Conservation (phyloP, 257 asterid genomes). For the Solanum corneliomulleri region DNA sequence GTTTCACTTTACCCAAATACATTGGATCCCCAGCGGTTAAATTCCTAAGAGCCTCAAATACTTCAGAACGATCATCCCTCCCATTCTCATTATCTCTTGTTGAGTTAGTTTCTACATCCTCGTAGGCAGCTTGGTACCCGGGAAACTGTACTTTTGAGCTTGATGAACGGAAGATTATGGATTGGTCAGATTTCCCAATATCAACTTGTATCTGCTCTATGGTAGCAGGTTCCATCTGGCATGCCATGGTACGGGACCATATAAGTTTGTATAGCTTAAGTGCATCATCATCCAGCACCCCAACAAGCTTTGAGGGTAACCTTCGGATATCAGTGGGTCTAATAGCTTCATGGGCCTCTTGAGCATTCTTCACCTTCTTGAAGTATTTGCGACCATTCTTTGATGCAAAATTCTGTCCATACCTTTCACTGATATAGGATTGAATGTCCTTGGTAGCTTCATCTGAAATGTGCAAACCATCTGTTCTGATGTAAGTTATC, state of each 20-base stretch:
- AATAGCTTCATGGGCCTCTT: constrained; percentile 98
- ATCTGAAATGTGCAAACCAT: constrained; percentile 80
- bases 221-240: constrained; percentile 88
- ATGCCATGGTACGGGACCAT: constrained; percentile 80
- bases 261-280: constrained; percentile 68
- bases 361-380: constrained; percentile 87
- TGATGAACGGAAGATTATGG: constrained; percentile 52
- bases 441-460: constrained; percentile 71
- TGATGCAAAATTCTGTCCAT: constrained; percentile 56
- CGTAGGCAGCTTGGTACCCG: constrained; percentile 60
- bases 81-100: constrained; percentile 26
- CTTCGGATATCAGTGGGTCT: constrained; percentile 82
- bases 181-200: constrained; percentile 43
- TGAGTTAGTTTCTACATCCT: constrained; percentile 45
- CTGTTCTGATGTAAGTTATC: constrained; percentile 90
- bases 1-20: constrained; percentile 42
- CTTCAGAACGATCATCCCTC: constrained; percentile 13
- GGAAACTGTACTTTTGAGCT: constrained; percentile 59
- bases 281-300: constrained; percentile 72
- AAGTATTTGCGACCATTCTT: constrained; percentile 54
- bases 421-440: constrained; percentile 47
- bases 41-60: constrained; percentile 39
- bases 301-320: constrained; percentile 60
- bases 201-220: constrained; percentile 65
- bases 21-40: constrained; percentile 45